Evolutionary conservation across 2,329 filamentous ascomycete genomes (phyloP).

Genomic region (Monilinia fructigena): DNA sequence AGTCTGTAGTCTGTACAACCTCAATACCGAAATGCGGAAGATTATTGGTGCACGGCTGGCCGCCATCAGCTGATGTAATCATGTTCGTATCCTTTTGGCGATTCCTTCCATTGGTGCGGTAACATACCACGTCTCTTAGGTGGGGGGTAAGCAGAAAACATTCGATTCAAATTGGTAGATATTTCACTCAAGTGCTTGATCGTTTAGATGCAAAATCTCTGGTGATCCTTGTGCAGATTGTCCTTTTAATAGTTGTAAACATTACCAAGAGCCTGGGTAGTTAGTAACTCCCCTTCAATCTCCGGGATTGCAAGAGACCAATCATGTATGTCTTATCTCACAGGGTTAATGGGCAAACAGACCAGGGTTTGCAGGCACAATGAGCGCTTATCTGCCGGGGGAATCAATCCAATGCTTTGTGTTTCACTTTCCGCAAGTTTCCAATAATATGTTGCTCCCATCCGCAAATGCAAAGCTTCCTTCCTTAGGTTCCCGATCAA

Average conservation of each 20-base stretch:
- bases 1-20: neutral
- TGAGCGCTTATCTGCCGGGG: no score
- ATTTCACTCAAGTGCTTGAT: neutral
- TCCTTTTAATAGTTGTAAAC: neutral
- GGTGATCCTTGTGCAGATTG: conserved; percentile 5
- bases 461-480: no score
- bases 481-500: no score
- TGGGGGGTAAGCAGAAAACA: conserved; percentile 3
- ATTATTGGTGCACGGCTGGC: neutral
- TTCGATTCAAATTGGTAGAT: neutral
- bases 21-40: neutral
- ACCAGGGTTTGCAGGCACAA: no score
- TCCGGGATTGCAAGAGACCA: no score
- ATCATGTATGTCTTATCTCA: no score
- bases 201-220: neutral
- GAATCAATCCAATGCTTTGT: no score
- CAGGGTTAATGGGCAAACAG: no score
- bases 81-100: neutral
- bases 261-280: conserved; percentile 7
- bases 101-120: neutral
- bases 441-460: no score
- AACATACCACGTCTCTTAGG: neutral
- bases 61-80: conserved; percentile 10
- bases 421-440: no score
- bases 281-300: no score